A percentile compares a stretch with the other conserved stretches of the same genome.
These are phyloP conservation scores for Amphirosellinia nigrospora DNA, from an alignment of 495 filamentous ascomycete genomes.

Conservation along the genomic window DNA sequence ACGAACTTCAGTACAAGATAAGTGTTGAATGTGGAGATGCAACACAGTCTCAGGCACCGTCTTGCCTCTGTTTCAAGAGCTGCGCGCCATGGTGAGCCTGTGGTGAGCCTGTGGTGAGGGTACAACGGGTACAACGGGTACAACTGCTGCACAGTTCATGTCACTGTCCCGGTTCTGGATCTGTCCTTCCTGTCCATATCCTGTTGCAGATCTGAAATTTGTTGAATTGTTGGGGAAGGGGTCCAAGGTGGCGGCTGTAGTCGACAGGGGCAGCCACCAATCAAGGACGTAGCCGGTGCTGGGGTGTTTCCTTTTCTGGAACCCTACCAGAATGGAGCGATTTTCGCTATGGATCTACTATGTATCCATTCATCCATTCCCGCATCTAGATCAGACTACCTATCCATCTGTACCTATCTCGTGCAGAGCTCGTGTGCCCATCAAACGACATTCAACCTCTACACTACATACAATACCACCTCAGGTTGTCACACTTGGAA, in stretches of 20 bases:
- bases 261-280: slow-evolving; percentile 32
- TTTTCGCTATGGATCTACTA: not conserved
- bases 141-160: not conserved
- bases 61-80: not conserved
- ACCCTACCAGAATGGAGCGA: not conserved
- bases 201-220: slow-evolving; percentile 36
- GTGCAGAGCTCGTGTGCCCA: not conserved
- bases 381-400: not conserved
- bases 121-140: not conserved
- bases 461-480: not conserved
- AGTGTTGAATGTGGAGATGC: slow-evolving; percentile 16
- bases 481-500: not conserved
- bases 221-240: slow-evolving; percentile 46
- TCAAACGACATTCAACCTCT: slow-evolving; percentile 10
- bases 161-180: slow-evolving; percentile 8
- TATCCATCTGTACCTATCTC: no score
- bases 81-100: no score
- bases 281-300: slow-evolving; percentile 19
- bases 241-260: slow-evolving; percentile 32
- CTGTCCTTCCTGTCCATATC: not conserved
- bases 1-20: not conserved
- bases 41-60: slow-evolving; percentile 12
- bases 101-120: no score
- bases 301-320: slow-evolving; percentile 38
- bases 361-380: not conserved